Conservation (phyloP, 495 filamentous ascomycete species). For the Neurospora sp. region DNA sequence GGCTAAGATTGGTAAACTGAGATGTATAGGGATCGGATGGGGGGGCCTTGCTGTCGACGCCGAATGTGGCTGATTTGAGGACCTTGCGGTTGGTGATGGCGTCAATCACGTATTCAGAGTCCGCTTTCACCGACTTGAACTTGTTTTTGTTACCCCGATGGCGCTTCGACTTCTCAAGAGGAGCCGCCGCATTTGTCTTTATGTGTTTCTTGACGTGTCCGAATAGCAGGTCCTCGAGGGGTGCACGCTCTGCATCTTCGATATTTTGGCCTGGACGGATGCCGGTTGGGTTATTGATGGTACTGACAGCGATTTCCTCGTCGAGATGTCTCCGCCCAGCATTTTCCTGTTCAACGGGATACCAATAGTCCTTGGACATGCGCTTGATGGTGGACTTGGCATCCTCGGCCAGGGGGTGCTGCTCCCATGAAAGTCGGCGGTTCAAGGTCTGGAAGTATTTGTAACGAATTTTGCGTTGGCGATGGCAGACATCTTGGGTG, state of each 20-base stretch:
- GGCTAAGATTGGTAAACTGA: constrained; percentile 20
- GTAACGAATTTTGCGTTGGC: constrained; percentile 26
- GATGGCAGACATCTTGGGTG: constrained; percentile 28
- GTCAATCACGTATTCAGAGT: constrained; percentile 41
- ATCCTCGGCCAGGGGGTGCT: constrained; percentile 18
- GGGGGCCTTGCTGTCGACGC: constrained; percentile 20
- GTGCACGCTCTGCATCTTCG: constrained; percentile 26
- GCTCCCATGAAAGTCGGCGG: constrained; percentile 28
- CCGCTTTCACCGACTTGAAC: not conserved
- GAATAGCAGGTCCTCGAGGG: constrained; percentile 24
- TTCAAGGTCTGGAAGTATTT: constrained; percentile 31
- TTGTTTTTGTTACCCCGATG: not conserved
- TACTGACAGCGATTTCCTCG: not conserved
- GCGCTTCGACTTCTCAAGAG: not conserved
- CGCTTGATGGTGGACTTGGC: constrained; percentile 21
- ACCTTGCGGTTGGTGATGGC: constrained; percentile 55
- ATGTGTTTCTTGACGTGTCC: constrained; percentile 3
- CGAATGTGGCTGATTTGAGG: constrained; percentile 8
- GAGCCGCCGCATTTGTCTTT: not conserved
- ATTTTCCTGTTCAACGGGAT: constrained; percentile 4
- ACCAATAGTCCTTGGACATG: constrained; percentile 28
- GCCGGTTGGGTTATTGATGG: constrained; percentile 16
- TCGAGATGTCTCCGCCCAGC: constrained; percentile 3
- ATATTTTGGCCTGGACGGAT: constrained; percentile 26
- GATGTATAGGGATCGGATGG: constrained; percentile 29